These are phyloP conservation scores for Neoarthrinium moseri DNA, from an alignment of 2,329 filamentous ascomycete species.

Conservation along the genomic window DNA sequence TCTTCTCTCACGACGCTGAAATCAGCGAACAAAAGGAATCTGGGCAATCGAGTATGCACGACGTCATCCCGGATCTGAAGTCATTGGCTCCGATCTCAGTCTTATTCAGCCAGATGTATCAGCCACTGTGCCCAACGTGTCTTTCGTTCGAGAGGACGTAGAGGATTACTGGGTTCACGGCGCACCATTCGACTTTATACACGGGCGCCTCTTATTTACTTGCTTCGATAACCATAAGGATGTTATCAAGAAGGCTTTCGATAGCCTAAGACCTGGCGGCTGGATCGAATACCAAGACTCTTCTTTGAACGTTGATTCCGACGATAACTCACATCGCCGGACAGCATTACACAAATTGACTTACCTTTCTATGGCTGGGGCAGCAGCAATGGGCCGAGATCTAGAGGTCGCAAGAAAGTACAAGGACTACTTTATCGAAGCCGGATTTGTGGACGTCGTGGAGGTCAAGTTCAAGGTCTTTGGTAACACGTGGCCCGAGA, in stretches of 20 bases:
- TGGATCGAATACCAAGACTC: constrained; percentile 10
- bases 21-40: not conserved
- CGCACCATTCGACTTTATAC: not conserved
- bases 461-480: constrained; percentile 1
- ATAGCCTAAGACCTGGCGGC: constrained; percentile 6
- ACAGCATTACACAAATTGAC: constrained; percentile 5
- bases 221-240: constrained; percentile 4
- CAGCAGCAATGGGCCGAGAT: constrained; percentile 4
- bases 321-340: constrained; percentile 2
- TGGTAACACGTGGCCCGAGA: constrained; percentile 6
- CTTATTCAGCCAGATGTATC: constrained; percentile 7
- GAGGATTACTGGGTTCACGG: constrained; percentile 3
- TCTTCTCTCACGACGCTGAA: not conserved
- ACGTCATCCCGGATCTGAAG: constrained; percentile 2
- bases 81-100: constrained; percentile 8
- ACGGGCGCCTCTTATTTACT: constrained; percentile 9
- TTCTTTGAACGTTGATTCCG: constrained; percentile 5
- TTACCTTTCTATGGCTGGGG: not conserved
- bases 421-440: constrained; percentile 6
- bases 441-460: constrained; percentile 7
- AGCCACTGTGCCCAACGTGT: constrained; percentile 1
- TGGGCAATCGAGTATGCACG: constrained; percentile 9
- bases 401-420: constrained; percentile 8
- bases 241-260: not conserved
- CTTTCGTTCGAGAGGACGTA: constrained; percentile 3